Percentiles rank a stretch among this genome's conserved stretches.
phyloP scores from a whole-genome alignment of 805 yeast genomes.

The Ogataea degrootiae region DNA sequence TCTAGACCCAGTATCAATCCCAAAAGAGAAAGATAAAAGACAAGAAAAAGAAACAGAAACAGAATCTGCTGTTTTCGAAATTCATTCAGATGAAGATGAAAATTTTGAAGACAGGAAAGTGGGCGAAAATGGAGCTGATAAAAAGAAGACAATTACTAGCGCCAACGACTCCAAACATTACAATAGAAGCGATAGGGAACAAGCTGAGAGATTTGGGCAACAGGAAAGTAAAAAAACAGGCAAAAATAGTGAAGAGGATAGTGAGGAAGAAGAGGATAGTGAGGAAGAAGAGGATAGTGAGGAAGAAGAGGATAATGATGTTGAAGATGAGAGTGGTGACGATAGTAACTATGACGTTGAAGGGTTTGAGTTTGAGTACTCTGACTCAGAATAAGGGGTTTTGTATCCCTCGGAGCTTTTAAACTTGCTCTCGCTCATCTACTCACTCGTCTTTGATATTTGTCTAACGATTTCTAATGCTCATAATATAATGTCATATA shows the following conservation, averaged over 20 bases:
- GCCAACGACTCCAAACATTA: too few species aligned
- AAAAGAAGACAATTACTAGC: too few species aligned
- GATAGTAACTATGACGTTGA: constrained; percentile 15
- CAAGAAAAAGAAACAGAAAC: too few species aligned
- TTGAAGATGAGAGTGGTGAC: not conserved
- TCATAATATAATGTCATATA: too few species aligned
- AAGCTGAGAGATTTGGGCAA: too few species aligned
- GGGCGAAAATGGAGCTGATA: too few species aligned
- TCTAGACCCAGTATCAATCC: too few species aligned
- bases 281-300: not conserved
- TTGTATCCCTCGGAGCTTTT: not conserved
- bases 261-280: not conserved
- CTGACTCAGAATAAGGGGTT: constrained; percentile 25
- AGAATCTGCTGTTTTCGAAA: not conserved
- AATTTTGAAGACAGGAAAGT: too few species aligned
- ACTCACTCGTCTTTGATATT: not conserved
- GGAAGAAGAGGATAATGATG: constrained; percentile 6
- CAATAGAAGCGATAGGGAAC: too few species aligned
- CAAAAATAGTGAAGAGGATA: not conserved
- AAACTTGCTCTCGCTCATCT: not conserved
- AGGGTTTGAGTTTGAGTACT: constrained; percentile 44
- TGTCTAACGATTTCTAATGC: not conserved
- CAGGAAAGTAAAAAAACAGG: too few species aligned
- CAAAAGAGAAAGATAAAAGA: too few species aligned
- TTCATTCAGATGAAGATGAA: not conserved